Percentiles rank a stretch among this genome's conserved stretches.
phyloP scores from a whole-genome alignment of 768 basidiomycete species.

The Pulveroboletus ravenelii region DNA sequence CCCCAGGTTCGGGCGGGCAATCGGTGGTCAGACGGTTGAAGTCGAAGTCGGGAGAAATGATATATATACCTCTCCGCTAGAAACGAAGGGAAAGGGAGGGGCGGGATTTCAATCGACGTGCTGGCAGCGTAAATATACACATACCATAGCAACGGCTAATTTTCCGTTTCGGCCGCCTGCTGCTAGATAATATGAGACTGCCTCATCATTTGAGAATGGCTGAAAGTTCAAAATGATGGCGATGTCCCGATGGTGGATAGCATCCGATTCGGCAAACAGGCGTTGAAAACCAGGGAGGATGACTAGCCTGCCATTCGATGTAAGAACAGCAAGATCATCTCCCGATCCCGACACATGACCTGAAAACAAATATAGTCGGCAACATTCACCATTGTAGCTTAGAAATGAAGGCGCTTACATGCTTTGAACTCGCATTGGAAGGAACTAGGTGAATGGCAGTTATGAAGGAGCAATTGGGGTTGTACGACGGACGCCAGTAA shows the following conservation, averaged over 20 bases:
- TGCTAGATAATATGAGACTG: slow-evolving; percentile 44
- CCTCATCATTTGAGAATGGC: slow-evolving; percentile 3
- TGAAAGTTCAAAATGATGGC: slow-evolving; percentile 24
- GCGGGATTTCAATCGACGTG: background rate
- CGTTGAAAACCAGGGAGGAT: slow-evolving; percentile 27
- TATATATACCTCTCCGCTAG: slow-evolving; percentile 23
- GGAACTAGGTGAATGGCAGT: slow-evolving; percentile 1
- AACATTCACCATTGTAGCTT: background rate
- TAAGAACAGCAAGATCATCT: slow-evolving; percentile 32
- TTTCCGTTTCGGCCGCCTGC: slow-evolving; percentile 37
- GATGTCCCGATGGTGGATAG: slow-evolving; percentile 38
- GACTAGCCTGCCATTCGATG: slow-evolving; percentile 21
- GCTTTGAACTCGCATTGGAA: slow-evolving; percentile 21
- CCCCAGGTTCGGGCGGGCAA: slow-evolving; percentile 30
- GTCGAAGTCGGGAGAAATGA: slow-evolving; percentile 22
- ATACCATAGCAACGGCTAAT: slow-evolving; percentile 46
- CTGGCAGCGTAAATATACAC: background rate
- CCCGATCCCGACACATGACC: slow-evolving; percentile 48
- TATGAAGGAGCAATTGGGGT: slow-evolving; percentile 20
- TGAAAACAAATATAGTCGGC: slow-evolving; percentile 8
- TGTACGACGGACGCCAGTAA: slow-evolving; percentile 11
- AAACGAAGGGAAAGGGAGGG: background rate
- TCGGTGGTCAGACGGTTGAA: slow-evolving; percentile 21
- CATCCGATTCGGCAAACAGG: slow-evolving; percentile 24
- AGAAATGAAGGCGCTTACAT: slow-evolving; percentile 15